Percentiles rank a stretch among this genome's conserved stretches.
phyloP scores from a whole-genome alignment of 768 basidiomycete species.

The Mycena filopes region DNA sequence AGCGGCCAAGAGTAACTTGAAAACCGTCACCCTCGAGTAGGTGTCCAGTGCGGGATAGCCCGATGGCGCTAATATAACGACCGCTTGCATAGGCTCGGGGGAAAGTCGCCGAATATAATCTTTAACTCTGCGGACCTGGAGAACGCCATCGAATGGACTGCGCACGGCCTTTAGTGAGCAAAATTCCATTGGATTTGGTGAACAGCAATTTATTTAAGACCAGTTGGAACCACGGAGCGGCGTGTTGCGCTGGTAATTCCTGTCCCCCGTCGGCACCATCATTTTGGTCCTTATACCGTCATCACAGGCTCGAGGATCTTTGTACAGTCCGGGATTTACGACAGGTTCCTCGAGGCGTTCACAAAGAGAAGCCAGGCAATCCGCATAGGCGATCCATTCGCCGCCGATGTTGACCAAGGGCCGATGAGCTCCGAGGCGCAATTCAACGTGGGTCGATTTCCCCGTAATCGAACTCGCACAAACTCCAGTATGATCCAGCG shows the following conservation, averaged over 20 bases:
- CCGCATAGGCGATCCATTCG: slow-evolving; percentile 60
- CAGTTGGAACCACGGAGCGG: slow-evolving; percentile 32
- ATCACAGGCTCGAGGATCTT: slow-evolving; percentile 66
- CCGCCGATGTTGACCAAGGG: slow-evolving; percentile 52
- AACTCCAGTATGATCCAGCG: slow-evolving; percentile 46
- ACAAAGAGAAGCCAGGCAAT: slow-evolving; percentile 44
- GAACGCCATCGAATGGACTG: slow-evolving; percentile 66
- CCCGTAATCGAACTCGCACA: not conserved
- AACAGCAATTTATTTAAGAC: too few relatives aligned
- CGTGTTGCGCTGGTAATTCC: slow-evolving; percentile 16
- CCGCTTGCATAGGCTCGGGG: slow-evolving; percentile 66
- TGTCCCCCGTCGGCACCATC: too few relatives aligned
- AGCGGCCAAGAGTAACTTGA: slow-evolving; percentile 72
- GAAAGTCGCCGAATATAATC: slow-evolving; percentile 71
- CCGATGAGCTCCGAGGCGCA: slow-evolving; percentile 62
- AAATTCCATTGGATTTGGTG: not conserved
- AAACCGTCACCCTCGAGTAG: slow-evolving; percentile 72
- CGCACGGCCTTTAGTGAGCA: slow-evolving; percentile 67
- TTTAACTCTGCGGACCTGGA: slow-evolving; percentile 72
- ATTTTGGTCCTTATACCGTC: slow-evolving; percentile 63
- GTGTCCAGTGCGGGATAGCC: too few relatives aligned
- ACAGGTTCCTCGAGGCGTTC: slow-evolving; percentile 61
- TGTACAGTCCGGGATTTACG: slow-evolving; percentile 67
- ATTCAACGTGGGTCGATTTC: slow-evolving; percentile 48
- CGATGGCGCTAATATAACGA: too few relatives aligned